Evolutionary conservation across 1,284 basidiomycete species (phyloP), one percentile per base, ranked within the genome.

Genomic region (Irpex lacteus): DNA sequence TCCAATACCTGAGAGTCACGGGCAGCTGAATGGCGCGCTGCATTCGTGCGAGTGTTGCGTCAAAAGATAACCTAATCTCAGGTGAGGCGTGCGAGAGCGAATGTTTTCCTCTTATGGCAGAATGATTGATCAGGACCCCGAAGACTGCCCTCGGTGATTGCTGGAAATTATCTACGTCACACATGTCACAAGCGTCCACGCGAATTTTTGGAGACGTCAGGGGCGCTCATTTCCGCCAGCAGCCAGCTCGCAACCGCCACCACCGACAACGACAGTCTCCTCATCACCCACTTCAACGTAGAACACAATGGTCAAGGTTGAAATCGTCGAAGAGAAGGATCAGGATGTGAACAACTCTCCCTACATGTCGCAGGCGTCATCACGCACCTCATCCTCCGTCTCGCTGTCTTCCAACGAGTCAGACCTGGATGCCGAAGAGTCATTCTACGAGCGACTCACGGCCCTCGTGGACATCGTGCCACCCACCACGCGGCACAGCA

Each of bases 401-500:
- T 93, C 91, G 18, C 82, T 94, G 66, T 87, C 87, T n/a, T 92
- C 91, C 65, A 77, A 91, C 64, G 84, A 85, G 52, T 91, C 90
- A 7, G 88, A 91, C 47, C 72, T 78, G 55, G 86, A 87, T 66
- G 79, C 76, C 60, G 85, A 91, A 70, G 97, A 99, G 80, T 87
- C 95, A n/a, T 70, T 98, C 70, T 84, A 88, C 71, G 95, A 98
- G 79, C 93, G 97, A 65, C 72, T 99, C 72, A 84, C 86, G 64
- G 97, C 97, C 21, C 89, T 99, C 73, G 91, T 92, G 70, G 97
- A 99, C 83, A 98, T 99, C 73, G 88, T 99, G 7, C 92, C 96
- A 2, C 96, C 98, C 19, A 81, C 90, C 15, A 96, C 96, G 40
- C 89, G 98, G 67, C 88, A 92, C 69, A 81, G 81, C 69, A 86